Evolutionary conservation across 2,329 filamentous ascomycete genomes (phyloP), one percentile per base, ranked within the genome.

Genomic region (Mollisiaceae sp.): DNA sequence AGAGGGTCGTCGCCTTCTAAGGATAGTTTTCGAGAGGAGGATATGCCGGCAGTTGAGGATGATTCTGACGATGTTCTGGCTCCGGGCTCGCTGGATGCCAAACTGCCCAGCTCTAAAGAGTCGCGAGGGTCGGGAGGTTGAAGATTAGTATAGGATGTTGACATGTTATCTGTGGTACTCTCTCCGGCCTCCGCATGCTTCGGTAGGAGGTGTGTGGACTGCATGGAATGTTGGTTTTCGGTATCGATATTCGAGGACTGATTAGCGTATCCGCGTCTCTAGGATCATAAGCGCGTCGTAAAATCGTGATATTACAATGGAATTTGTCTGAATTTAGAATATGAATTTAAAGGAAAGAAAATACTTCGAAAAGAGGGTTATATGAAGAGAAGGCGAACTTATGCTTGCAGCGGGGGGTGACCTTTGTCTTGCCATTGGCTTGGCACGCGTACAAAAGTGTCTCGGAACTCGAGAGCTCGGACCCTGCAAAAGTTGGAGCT

Each of bases 91-190:
- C 91, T 94, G 68, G 93, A 97, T 66, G 94, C 95, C 69, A 99
- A 88, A 61, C 94, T 97, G 67, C 94, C 95, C 65, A 99, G 90
- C 82, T 99, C 95, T 75, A 99, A 88, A 56, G 94, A 98, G 84
- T 99, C 95, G 81, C 95, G 92, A 64, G 72, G 70, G 70, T 75
- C 68, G 9, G 73, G 71, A 11, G 73, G 71, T 61, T 75, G 71
- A 18, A 74, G 69, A 50, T 65, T 71, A 24, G 73, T 69, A 59
- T 73, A 75, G 36, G 67, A 66, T 66, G 69, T 72, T 68, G 71
- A 72, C 74, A 75, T 76, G 57, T 56, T 75, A 68, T 65, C 58
- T 22, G 54, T 64, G 38, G n/a, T 45, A 54, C 62, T 50, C 45
- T 47, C 43, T 9, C 52, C 61, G 61, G 60, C 59, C 45, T 66